These are phyloP conservation scores for Botrytis porri DNA, from an alignment of 2,329 filamentous ascomycete genomes.

Conservation along the genomic window DNA sequence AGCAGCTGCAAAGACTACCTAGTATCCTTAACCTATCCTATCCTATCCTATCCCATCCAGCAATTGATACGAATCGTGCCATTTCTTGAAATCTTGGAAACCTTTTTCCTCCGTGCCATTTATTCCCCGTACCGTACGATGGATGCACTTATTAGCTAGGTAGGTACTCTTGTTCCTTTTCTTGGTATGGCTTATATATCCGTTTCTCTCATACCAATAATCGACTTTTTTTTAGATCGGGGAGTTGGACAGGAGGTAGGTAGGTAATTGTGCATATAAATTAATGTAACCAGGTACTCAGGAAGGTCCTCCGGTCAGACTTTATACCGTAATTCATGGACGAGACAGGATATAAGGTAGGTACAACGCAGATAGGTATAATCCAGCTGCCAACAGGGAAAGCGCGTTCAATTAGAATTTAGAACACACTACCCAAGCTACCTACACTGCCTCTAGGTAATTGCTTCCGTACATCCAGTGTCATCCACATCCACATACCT, in stretches of 20 bases:
- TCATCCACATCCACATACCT: not conserved
- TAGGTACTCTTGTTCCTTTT: not conserved
- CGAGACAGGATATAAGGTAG: not conserved
- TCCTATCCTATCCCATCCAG: not conserved
- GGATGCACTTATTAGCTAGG: not conserved
- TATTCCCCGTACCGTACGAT: not conserved
- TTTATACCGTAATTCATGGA: not conserved
- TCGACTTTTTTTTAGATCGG: not conserved
- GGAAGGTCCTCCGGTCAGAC: too few relatives aligned
- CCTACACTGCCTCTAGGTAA: too few relatives aligned
- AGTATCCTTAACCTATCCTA: not conserved
- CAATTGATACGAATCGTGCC: slow-evolving; percentile 6
- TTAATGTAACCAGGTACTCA: too few relatives aligned
- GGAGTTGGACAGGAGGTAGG: not conserved
- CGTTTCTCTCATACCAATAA: not conserved
- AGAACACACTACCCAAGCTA: not conserved
- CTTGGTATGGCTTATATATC: not conserved
- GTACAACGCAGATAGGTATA: not conserved
- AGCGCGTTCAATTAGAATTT: not conserved
- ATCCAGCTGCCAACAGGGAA: not conserved
- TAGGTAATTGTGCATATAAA: not conserved
- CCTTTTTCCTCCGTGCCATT: not conserved
- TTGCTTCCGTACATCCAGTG: not conserved
- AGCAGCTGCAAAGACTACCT: not conserved
- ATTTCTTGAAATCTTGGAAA: not conserved